Evolutionary conservation across 2,329 filamentous ascomycete species (phyloP).

Genomic region (Fusarium duplospermum): DNA sequence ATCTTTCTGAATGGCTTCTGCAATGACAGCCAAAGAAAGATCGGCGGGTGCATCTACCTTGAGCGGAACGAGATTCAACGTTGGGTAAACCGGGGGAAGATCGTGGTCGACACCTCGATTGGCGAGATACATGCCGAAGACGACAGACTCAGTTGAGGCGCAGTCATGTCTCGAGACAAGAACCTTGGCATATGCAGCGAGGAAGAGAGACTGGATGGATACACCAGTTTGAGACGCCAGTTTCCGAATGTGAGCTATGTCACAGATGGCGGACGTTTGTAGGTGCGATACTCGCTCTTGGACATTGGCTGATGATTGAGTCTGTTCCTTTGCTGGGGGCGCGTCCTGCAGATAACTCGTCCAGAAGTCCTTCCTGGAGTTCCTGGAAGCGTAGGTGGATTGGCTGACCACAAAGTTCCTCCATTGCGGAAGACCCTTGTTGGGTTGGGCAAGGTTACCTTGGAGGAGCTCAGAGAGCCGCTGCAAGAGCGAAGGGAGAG

Average conservation of each 20-base stretch:
- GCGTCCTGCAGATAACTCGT: slow-evolving; percentile 50
- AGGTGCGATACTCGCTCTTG: slow-evolving; percentile 51
- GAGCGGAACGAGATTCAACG: slow-evolving; percentile 82
- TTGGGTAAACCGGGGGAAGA: slow-evolving; percentile 69
- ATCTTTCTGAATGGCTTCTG: slow-evolving; percentile 74
- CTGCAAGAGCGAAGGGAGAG: slow-evolving; percentile 72
- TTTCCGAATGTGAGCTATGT: slow-evolving; percentile 47
- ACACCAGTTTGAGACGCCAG: slow-evolving; percentile 65
- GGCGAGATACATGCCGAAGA: slow-evolving; percentile 86
- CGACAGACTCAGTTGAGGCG: slow-evolving; percentile 48
- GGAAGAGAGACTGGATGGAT: slow-evolving; percentile 78
- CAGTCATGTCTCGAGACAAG: slow-evolving; percentile 50
- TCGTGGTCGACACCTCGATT: slow-evolving; percentile 72
- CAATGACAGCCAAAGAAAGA: slow-evolving; percentile 60
- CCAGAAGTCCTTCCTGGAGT: slow-evolving; percentile 55
- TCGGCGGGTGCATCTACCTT: slow-evolving; percentile 57
- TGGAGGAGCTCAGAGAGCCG: slow-evolving; percentile 34
- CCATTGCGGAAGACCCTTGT: slow-evolving; percentile 43
- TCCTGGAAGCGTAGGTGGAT: not conserved
- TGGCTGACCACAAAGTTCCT: slow-evolving; percentile 32
- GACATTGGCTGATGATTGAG: not conserved
- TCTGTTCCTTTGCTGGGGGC: not conserved
- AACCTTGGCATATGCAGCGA: slow-evolving; percentile 74
- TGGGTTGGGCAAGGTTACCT: not conserved
- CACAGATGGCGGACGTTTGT: slow-evolving; percentile 58